Base-by-base conservation (phyloP, 2,329 filamentous ascomycete genomes). In the Dothidotthia symphoricarpi region DNA sequence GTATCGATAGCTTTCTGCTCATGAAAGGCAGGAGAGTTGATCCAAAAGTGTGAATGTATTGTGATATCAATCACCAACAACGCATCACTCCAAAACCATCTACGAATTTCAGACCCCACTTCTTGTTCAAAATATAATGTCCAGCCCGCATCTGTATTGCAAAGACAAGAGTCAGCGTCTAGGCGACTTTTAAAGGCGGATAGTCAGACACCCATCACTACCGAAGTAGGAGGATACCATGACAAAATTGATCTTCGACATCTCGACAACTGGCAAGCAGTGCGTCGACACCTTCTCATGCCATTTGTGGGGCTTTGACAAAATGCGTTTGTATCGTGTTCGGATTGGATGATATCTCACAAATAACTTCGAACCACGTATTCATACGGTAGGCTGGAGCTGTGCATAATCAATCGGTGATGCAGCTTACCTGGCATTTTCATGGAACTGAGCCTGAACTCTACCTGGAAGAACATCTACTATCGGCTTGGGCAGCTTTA, bases 131-230 rank as follows among this genome's bases (percentile, higher is more conserved):
- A 17, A 24, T 16, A 11, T 3, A 16, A 52, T 63, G 55, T 64
- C 46, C 51, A 47, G 45, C 55, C 57, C 57, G 59, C 54, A 62
- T 65, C 60, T 64, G 61, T 65, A 59, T 58, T 55, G 57, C 59
- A 49, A 51, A 57, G 59, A 55, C 58, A 64, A 42, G 47, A 55
- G 34, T 62, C 58, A 62, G 31, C 28, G 57, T 58, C 54, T 53
- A 53, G 41, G 57, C 60, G 39, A 63, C 59, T 65, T 61, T 60
- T 53, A 6, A 52, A 57, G 52, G 49, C 42, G 51, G 47, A 34
- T 36, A 32, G 40, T 36, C 32, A 35, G 33, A 39, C 27, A 43
- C 43, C 59, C 53, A 45, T 55, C 45, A 26, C 47, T 36, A 34
- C 44, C 34, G 33, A 31, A 29, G 37, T 48, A 50, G 32, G 47